These are phyloP conservation scores for Colletotrichum agaves DNA, from an alignment of 2,329 filamentous ascomycete genomes.

Conservation along the genomic window DNA sequence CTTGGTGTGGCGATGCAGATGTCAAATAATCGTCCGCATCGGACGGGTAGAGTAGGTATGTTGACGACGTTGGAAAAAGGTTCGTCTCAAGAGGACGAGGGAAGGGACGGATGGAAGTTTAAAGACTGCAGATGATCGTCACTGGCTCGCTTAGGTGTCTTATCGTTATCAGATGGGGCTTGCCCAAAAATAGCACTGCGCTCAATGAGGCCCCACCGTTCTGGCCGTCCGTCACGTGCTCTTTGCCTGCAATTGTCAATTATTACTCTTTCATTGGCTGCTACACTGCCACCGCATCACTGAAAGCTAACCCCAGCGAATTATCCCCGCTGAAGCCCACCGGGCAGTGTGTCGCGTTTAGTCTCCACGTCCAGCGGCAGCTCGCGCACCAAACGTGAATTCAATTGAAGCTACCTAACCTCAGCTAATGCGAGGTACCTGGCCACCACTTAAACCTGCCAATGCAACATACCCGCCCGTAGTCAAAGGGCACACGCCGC, in stretches of 20 bases:
- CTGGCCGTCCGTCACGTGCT: slow-evolving; percentile 22
- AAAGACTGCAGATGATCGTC: not conserved
- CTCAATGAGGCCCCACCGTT: not conserved
- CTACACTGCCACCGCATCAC: not conserved
- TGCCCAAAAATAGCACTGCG: slow-evolving; percentile 13
- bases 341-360: not conserved
- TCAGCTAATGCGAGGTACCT: not conserved
- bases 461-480: too few relatives aligned
- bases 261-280: not conserved
- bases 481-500: slow-evolving; percentile 5
- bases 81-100: slow-evolving; percentile 1
- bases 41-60: not conserved
- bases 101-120: too few relatives aligned
- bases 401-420: slow-evolving; percentile 2
- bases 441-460: too few relatives aligned
- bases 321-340: not conserved
- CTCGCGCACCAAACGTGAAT: not conserved
- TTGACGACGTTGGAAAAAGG: slow-evolving; percentile 12
- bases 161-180: slow-evolving; percentile 28
- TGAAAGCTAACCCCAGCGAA: not conserved
- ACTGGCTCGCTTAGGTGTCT: not conserved
- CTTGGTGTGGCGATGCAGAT: slow-evolving; percentile 32
- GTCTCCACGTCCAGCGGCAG: slow-evolving; percentile 2
- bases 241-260: not conserved
- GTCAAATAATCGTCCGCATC: not conserved